Evolutionary conservation across 2,329 filamentous ascomycete species (phyloP), one percentile per base, ranked within the genome.

Genomic region (Eurotiales sp.): DNA sequence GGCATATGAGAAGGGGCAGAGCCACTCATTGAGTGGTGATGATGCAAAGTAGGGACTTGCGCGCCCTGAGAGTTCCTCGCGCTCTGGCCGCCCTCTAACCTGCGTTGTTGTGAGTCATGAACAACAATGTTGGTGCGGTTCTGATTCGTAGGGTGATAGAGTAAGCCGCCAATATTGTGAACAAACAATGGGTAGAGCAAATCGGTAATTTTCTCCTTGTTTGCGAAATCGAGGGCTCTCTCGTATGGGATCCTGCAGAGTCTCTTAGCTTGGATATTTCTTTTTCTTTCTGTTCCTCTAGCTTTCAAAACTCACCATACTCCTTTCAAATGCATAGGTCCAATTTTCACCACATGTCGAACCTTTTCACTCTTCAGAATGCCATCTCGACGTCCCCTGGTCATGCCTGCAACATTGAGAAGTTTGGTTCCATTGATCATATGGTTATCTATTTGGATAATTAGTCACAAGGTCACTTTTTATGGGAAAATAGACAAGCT

Each of bases 391-490:
- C 93, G 86, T 51, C 93, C 93, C 68, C 93, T 83, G 12, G 93
- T 99, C 93, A 99, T 99, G 11, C 93, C 92, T 46, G 93, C 93
- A 48, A 99, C 93, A 59, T 99, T 99, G 52, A 97, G 76, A 52
- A 99, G 77, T 71, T 97, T 99, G 1, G 93, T 99, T 15, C 93
- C 93, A 64, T 97, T 99, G 71, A 99, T 96, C 89, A 99, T 96
- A 73, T 96, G 90, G 72, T 96, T 97, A 63, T 96, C 92, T 95
- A 57, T 3, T 15, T 17, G 25, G 50, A 44, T 30, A 23, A 6
- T 29, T 46, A 47, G 17, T 51, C 54, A 19, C 10, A 10, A 5
- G 5, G 5, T 17, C n/a, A 6, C 4, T 6, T 22, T 49, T 43
- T 50, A 12, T 17, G 2, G 17, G 14, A 3, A 32, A 10, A 23